Conservation (phyloP, 306 rosid species). For the Canavalia gladiata region DNA sequence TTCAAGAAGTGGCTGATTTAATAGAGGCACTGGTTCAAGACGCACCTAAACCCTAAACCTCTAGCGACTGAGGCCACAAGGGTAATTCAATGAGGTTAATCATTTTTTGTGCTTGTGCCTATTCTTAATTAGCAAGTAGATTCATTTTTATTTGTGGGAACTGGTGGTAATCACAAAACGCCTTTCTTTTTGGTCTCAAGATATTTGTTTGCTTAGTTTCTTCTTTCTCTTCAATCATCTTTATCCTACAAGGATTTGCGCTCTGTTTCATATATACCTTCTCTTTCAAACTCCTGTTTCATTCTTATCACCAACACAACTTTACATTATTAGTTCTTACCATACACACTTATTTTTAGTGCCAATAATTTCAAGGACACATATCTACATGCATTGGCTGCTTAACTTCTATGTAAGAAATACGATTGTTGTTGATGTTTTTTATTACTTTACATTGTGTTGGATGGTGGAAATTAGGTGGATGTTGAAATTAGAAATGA, state of each 20-base stretch:
- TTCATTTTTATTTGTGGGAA: slow-evolving; percentile 24
- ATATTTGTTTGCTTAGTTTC: neutral
- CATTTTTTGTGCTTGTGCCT: slow-evolving; percentile 25
- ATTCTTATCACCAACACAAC: neutral
- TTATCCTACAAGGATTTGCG: no score
- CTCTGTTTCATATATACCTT: no score
- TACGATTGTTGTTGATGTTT: no score
- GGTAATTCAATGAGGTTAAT: slow-evolving; percentile 9
- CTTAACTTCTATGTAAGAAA: no score
- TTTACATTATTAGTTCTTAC: no score
- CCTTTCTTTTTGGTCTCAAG: neutral
- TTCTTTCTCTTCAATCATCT: no score
- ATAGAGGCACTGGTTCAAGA: slow-evolving; percentile 60
- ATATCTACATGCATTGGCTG: no score
- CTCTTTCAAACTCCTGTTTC: neutral
- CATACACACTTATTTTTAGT: no score
- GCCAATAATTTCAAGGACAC: no score
- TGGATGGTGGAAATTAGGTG: no score
- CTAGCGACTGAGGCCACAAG: neutral
- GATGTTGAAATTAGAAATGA: no score
- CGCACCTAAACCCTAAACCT: neutral
- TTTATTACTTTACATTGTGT: no score
- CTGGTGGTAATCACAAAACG: neutral
- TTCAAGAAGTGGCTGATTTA: slow-evolving; percentile 66
- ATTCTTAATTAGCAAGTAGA: slow-evolving; percentile 17